phyloP scores from a whole-genome alignment of 331 rosid species.

The Pyracantha coccinea region DNA sequence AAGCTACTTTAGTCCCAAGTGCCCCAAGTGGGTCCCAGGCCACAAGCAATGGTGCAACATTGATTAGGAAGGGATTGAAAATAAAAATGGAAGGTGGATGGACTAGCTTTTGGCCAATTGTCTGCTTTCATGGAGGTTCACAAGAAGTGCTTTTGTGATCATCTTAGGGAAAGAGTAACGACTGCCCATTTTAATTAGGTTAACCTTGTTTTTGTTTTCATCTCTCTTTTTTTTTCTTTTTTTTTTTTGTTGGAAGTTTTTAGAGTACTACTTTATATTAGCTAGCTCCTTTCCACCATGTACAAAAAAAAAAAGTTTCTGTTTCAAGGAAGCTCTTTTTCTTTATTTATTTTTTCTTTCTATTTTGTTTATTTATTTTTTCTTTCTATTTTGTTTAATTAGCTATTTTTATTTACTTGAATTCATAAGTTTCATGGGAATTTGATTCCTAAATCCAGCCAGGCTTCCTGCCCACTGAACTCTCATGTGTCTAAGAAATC shows the following conservation, averaged over 20 bases:
- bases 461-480: slow-evolving; percentile 35
- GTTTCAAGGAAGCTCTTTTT: slow-evolving; percentile 37
- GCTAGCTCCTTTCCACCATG: slow-evolving; percentile 29
- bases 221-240: neutral
- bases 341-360: neutral
- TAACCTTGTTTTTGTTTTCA: slow-evolving; percentile 14
- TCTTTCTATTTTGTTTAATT: neutral
- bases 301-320: slow-evolving; percentile 52
- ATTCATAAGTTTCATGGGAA: slow-evolving; percentile 25
- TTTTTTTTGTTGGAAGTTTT: neutral
- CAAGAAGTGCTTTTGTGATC: slow-evolving; percentile 48
- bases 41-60: slow-evolving; percentile 60
- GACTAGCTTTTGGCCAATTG: neutral
- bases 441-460: slow-evolving; percentile 38
- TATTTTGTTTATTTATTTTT: neutral
- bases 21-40: slow-evolving; percentile 88
- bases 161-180: slow-evolving; percentile 20
- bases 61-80: slow-evolving; percentile 11
- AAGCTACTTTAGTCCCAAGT: slow-evolving; percentile 65
- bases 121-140: slow-evolving; percentile 35
- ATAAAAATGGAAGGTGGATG: neutral
- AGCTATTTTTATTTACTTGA: neutral
- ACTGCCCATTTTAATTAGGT: slow-evolving; percentile 34
- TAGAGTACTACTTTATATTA: slow-evolving; percentile 24
- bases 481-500: slow-evolving; percentile 20